phyloP scores from a whole-genome alignment of 805 yeast species.

The Vanderwaltozyma verrucispora region DNA sequence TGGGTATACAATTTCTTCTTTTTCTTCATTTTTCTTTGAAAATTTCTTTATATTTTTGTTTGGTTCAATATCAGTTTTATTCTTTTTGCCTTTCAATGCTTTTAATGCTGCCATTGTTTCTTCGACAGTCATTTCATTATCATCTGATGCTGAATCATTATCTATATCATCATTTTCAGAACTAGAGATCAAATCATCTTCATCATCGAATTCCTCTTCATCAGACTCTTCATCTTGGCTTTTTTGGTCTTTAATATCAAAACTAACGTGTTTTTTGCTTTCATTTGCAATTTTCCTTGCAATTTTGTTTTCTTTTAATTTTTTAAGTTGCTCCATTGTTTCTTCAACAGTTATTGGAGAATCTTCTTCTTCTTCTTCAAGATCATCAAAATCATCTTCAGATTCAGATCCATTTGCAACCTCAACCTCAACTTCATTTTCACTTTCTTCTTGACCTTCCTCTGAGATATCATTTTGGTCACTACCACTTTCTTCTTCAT shows the following conservation, averaged over 20 bases:
- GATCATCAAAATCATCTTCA: too few species aligned
- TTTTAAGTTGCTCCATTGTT: constrained; percentile 36
- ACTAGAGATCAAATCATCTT: not conserved
- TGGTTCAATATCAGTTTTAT: constrained; percentile 4
- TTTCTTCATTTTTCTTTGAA: constrained; percentile 6
- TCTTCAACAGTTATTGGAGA: constrained; percentile 32
- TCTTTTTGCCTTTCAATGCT: constrained; percentile 15
- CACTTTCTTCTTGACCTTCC: too few species aligned
- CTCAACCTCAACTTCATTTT: too few species aligned
- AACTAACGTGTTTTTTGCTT: not conserved
- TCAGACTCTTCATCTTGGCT: constrained; percentile 2
- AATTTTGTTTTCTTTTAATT: constrained; percentile 30
- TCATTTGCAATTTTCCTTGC: not conserved
- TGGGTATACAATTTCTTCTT: constrained; percentile 10
- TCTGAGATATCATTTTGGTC: too few species aligned
- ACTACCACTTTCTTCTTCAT: constrained; percentile 4
- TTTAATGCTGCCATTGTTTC: constrained; percentile 28
- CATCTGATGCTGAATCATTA: constrained; percentile 14
- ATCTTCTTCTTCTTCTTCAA: constrained; percentile 7
- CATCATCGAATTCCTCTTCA: too few species aligned
- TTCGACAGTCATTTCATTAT: constrained; percentile 24
- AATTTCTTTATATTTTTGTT: constrained; percentile 11
- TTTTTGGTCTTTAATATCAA: constrained; percentile 1
- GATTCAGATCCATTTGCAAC: too few species aligned
- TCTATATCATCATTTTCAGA: constrained; percentile 5